Conservation (phyloP, 2,329 filamentous ascomycete genomes). For the Claviceps citrina region DNA sequence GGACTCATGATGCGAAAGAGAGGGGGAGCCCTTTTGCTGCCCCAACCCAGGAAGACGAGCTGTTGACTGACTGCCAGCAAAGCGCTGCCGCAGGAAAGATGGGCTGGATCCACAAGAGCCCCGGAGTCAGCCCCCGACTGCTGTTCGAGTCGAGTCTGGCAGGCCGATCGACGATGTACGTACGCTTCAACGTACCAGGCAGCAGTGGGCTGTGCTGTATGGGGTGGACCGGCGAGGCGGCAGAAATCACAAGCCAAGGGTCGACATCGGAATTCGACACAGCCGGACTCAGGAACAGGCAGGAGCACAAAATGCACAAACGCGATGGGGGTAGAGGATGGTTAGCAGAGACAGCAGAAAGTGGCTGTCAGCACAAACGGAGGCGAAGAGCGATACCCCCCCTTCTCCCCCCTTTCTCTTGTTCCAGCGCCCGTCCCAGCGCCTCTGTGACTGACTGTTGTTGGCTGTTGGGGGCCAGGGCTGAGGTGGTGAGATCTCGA, state of each 20-base stretch:
- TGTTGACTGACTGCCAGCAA: neutral
- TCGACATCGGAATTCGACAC: neutral
- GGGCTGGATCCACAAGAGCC: constrained; percentile 4
- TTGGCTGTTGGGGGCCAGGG: no score
- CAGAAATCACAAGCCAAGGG: neutral
- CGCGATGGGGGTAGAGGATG: neutral
- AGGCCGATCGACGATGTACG: no score
- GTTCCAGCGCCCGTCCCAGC: no score
- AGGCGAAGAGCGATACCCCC: neutral
- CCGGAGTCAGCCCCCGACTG: neutral
- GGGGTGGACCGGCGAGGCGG: neutral
- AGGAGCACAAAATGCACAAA: neutral
- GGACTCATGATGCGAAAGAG: constrained; percentile 36
- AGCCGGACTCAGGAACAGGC: neutral
- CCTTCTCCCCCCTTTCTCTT: neutral
- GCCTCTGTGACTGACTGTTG: no score
- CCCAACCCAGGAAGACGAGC: constrained; percentile 8
- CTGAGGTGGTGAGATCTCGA: constrained; percentile 1
- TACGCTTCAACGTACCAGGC: no score
- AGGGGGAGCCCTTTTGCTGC: constrained; percentile 11
- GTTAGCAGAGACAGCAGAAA: neutral
- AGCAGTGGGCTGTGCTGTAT: no score
- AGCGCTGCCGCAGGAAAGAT: neutral
- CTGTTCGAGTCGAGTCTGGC: neutral
- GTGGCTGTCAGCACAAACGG: neutral